Conservation (phyloP, 805 yeast species). For the Kodamaea jinghongensis region DNA sequence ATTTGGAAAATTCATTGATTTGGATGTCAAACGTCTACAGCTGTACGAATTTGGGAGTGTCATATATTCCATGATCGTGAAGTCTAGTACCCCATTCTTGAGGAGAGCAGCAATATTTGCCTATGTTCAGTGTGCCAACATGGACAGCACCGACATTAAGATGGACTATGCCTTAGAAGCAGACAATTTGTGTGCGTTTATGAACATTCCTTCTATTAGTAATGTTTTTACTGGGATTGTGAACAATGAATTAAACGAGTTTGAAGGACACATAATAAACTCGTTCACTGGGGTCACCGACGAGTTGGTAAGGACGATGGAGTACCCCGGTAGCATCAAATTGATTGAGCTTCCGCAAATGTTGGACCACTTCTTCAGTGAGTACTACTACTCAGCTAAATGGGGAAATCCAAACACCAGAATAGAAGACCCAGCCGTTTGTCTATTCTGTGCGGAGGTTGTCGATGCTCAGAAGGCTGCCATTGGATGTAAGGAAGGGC, state of each 20-base stretch:
- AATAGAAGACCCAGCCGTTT: conserved; percentile 75
- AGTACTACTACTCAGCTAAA: conserved; percentile 46
- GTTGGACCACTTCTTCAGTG: conserved; percentile 66
- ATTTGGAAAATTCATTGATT: conserved; percentile 20
- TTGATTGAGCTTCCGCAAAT: conserved; percentile 64
- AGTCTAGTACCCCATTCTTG: conserved; percentile 60
- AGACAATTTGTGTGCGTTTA: conserved; percentile 48
- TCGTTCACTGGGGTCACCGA: conserved; percentile 13
- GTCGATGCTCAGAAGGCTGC: conserved; percentile 65
- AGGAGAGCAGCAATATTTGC: conserved; percentile 60
- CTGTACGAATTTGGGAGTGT: conserved; percentile 34
- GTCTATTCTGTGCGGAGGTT: conserved; percentile 75
- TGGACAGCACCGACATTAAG: conserved; percentile 23
- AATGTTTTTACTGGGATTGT: conserved; percentile 8
- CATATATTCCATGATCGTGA: conserved; percentile 53
- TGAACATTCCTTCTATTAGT: conserved; percentile 45
- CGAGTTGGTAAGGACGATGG: conserved; percentile 30
- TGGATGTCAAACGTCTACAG: conserved; percentile 11
- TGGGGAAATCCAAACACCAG: conserved; percentile 35
- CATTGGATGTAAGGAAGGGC: conserved; percentile 59
- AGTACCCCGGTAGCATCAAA: conserved; percentile 64
- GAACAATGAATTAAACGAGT: conserved; percentile 1
- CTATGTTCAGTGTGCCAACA: conserved; percentile 50
- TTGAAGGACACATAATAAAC: conserved; percentile 3
- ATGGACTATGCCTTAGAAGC: conserved; percentile 42